Percentiles rank a stretch among this genome's conserved stretches.
These are phyloP conservation scores for Euphorbia tirucalli DNA, from an alignment of 345 rosid species.

Conservation along the genomic window DNA sequence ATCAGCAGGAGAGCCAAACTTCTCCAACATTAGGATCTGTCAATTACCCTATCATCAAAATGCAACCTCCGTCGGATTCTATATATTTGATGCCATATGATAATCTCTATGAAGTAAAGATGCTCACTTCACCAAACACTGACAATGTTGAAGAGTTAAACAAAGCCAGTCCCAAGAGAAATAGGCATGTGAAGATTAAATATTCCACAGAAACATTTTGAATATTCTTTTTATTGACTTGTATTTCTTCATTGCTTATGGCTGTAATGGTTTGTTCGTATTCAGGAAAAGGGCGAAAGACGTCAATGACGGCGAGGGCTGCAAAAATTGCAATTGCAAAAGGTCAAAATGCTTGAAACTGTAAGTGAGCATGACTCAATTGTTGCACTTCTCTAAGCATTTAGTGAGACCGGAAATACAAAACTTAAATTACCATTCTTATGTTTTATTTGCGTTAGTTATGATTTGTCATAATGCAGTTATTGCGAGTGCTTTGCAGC, in stretches of 20 bases:
- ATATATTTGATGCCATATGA: conserved; percentile 12
- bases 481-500: conserved; percentile 48
- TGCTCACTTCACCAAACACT: conserved; percentile 16
- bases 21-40: conserved; percentile 6
- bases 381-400: neutral
- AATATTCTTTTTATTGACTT: neutral
- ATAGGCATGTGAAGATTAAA: conserved; percentile 22
- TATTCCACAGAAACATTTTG: neutral
- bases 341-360: conserved; percentile 50
- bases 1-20: conserved; percentile 15
- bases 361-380: conserved; percentile 27
- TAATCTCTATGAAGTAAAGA: conserved; percentile 19
- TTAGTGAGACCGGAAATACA: neutral
- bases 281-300: conserved; percentile 27
- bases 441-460: neutral
- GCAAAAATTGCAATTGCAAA: conserved; percentile 44
- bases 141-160: conserved; percentile 17
- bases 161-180: conserved; percentile 25
- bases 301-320: conserved; percentile 17
- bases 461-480: conserved; percentile 26
- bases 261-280: conserved; percentile 3
- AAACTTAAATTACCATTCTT: neutral
- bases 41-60: conserved; percentile 6
- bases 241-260: neutral
- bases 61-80: conserved; percentile 14